phyloP scores from a whole-genome alignment of 176 grass and related monocot species.

The Triticum monococcum region DNA sequence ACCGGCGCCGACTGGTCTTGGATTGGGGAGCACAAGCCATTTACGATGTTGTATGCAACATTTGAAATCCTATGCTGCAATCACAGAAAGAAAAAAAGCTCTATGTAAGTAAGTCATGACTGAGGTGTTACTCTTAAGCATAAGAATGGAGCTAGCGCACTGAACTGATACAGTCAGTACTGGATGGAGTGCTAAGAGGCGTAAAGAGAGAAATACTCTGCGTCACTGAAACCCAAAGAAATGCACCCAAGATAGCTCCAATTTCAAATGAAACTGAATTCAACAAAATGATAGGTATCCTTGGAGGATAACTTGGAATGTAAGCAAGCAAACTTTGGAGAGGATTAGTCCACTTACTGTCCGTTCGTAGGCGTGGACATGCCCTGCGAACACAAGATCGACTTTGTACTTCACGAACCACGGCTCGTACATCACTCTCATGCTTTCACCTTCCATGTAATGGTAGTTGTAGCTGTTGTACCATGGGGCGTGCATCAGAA shows the following conservation, averaged over 20 bases:
- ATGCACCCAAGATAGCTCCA: background rate
- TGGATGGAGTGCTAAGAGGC: background rate
- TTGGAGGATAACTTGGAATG: no score
- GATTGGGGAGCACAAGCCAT: slow-evolving; percentile 59
- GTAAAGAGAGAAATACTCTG: background rate
- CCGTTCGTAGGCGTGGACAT: slow-evolving; percentile 93
- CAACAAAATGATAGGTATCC: background rate
- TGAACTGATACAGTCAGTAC: background rate
- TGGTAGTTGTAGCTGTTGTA: slow-evolving; percentile 98
- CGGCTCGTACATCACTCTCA: slow-evolving; percentile 86
- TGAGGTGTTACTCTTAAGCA: background rate
- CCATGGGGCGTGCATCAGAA: slow-evolving; percentile 92
- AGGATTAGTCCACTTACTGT: slow-evolving; percentile 41
- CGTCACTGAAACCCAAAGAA: background rate
- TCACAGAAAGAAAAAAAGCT: background rate
- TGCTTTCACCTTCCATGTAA: slow-evolving; percentile 94
- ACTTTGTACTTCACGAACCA: slow-evolving; percentile 97
- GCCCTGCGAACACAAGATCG: slow-evolving; percentile 76
- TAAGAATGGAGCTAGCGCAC: background rate
- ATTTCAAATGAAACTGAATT: background rate
- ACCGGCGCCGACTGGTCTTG: slow-evolving; percentile 62
- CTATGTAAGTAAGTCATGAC: background rate
- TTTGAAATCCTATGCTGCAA: slow-evolving; percentile 91
- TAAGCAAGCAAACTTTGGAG: background rate
- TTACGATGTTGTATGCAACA: slow-evolving; percentile 72